Evolutionary conservation across 768 basidiomycete species (phyloP), one percentile per base, ranked within the genome.

Genomic region (Lactarius pseudohatsudake): DNA sequence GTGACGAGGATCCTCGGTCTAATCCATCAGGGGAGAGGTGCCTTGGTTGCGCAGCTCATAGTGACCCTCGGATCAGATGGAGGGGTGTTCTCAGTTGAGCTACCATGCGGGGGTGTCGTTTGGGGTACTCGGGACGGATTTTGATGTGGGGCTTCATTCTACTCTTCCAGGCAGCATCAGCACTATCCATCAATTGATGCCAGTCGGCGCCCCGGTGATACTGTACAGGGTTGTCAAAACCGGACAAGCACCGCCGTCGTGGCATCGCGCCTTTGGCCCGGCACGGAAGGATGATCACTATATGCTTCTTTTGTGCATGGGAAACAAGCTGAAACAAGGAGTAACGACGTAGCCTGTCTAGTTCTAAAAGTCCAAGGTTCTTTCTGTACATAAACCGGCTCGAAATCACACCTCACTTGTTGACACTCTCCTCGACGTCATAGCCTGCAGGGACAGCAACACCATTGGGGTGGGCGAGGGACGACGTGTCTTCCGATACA

Each of bases 131-230:
- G 50, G 50, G 9, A 15, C 64, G 64, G 64, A 65, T 34, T 65
- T 65, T 65, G 32, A 55, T 16, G 64, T 60, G 64, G 64, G 7
- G 32, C n/a, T 40, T 54, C 30, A 59, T 64, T 38, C 36, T 38
- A 13, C 36, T 38, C 36, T 38, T 38, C 36, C 11, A 38, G 36
- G 36, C 36, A 38, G 36, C 32, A 47, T 45, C 62, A 26, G 41
- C 32, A 28, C 13, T n/a, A 10, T 41, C 20, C 30, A 26, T 41
- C 38, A 54, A 20, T 40, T 28, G 18, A 32, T 50, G 59, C n/a
- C 34, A 18, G 15, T 26, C 7, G 61, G n/a, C 28, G 26, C 20
- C 41, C 54, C 20, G 53, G 53, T 41, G n/a, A 55, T 22, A 62
- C n/a, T 41, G 36, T 38, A 2, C 50, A 53, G n/a, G n/a, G 47